phyloP scores from a whole-genome alignment of 768 basidiomycete species.

The Nidularia sp. region DNA sequence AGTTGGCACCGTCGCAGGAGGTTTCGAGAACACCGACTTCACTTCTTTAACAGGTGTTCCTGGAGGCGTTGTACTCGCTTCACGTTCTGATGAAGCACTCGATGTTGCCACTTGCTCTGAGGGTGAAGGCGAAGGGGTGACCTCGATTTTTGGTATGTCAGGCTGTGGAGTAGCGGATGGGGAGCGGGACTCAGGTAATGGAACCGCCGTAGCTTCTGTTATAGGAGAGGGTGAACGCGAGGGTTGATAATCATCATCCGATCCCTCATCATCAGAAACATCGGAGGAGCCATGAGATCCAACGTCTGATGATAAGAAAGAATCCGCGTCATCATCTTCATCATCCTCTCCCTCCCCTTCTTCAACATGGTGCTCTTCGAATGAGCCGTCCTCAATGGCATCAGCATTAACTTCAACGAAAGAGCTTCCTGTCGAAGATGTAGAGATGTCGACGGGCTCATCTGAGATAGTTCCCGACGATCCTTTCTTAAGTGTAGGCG shows the following conservation, averaged over 20 bases:
- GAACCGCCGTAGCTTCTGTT: conserved; percentile 27
- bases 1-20: conserved; percentile 22
- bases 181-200: conserved; percentile 42
- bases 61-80: conserved; percentile 59
- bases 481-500: neutral
- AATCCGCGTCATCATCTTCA: conserved; percentile 21
- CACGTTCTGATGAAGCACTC: conserved; percentile 26
- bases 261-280: conserved; percentile 13
- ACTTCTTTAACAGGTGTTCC: conserved; percentile 50
- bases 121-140: conserved; percentile 29
- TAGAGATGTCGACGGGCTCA: conserved; percentile 30
- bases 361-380: conserved; percentile 1
- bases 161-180: conserved; percentile 58
- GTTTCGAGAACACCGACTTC: conserved; percentile 32
- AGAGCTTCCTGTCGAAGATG: conserved; percentile 40
- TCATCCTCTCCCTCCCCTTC: conserved; percentile 15
- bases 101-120: conserved; percentile 16
- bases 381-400: conserved; percentile 5
- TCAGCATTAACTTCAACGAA: conserved; percentile 39
- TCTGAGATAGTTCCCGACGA: conserved; percentile 8
- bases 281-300: conserved; percentile 1
- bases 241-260: conserved; percentile 11
- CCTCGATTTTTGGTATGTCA: conserved; percentile 37
- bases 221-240: conserved; percentile 10
- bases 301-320: conserved; percentile 19